phyloP scores from a whole-genome alignment of 1,284 basidiomycete genomes.

The Cerioporus squamosus region DNA sequence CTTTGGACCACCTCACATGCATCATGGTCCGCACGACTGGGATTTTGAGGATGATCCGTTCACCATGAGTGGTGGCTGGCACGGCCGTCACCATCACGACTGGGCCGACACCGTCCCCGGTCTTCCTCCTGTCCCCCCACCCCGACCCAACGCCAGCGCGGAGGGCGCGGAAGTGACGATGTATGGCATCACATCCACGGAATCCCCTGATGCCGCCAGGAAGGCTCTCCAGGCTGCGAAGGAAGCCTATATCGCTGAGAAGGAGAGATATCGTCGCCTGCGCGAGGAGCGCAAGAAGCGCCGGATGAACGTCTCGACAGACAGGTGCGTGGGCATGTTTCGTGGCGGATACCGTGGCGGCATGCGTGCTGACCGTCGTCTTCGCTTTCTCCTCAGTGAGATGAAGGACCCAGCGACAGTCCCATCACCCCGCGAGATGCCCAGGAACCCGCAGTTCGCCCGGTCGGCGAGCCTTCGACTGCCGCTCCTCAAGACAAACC shows the following conservation, averaged over 20 bases:
- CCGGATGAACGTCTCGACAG: constrained; percentile 31
- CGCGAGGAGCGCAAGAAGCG: constrained; percentile 53
- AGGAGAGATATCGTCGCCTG: constrained; percentile 66
- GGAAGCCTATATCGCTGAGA: constrained; percentile 65
- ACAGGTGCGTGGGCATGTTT: constrained; percentile 34
- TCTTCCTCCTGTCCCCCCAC: constrained; percentile 8
- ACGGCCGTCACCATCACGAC: constrained; percentile 6
- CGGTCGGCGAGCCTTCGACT: constrained; percentile 5
- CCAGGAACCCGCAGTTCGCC: constrained; percentile 8
- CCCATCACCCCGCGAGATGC: constrained; percentile 7
- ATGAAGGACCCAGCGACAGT: constrained; percentile 20
- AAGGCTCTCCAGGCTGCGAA: constrained; percentile 73
- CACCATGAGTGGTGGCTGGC: constrained; percentile 5
- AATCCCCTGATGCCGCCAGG: constrained; percentile 47
- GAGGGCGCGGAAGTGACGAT: constrained; percentile 23
- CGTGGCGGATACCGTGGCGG: constrained; percentile 2
- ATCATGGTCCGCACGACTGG: constrained; percentile 10
- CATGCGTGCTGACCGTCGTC: constrained; percentile 18
- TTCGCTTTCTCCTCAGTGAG: constrained; percentile 5
- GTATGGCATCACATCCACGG: constrained; percentile 31
- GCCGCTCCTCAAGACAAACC: constrained; percentile 2
- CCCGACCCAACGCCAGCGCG: background rate
- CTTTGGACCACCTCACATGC: constrained; percentile 3
- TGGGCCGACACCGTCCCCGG: constrained; percentile 20
- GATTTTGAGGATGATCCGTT: constrained; percentile 8